phyloP scores from a whole-genome alignment of 306 rosid genomes.

The Cucumis hystrix region DNA sequence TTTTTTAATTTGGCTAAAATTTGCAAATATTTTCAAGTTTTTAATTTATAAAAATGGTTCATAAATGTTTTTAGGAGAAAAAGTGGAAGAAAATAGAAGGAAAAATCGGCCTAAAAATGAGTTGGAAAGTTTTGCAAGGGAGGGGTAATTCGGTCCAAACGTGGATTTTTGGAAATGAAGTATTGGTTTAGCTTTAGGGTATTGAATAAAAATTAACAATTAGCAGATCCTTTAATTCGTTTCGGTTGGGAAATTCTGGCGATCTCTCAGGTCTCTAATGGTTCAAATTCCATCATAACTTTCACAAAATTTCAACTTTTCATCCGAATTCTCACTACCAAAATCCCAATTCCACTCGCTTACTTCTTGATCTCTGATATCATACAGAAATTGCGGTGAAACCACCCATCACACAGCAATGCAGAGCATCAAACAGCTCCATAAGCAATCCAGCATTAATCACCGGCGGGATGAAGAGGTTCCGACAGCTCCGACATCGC shows the following conservation, averaged over 20 bases:
- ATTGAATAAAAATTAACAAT: background rate
- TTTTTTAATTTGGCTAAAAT: too few relatives aligned
- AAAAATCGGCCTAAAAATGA: too few relatives aligned
- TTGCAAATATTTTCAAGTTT: too few relatives aligned
- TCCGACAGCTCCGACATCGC: constrained; percentile 15
- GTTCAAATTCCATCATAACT: background rate
- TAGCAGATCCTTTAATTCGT: background rate
- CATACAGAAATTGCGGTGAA: background rate
- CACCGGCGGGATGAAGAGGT: constrained; percentile 72
- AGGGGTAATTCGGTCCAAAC: background rate
- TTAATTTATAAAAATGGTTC: too few relatives aligned
- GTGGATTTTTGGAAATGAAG: background rate
- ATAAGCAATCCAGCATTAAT: constrained; percentile 52
- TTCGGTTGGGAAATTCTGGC: background rate
- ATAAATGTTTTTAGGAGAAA: too few relatives aligned
- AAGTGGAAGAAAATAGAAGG: too few relatives aligned
- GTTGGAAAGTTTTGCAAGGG: background rate
- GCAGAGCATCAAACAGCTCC: constrained; percentile 48
- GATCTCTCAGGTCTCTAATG: background rate
- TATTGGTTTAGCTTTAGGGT: background rate
- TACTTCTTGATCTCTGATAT: background rate
- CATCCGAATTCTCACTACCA: background rate
- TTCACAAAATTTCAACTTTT: background rate
- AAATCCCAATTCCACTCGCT: background rate
- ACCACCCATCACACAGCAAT: background rate